Evolutionary conservation across 176 grass and related monocot species (phyloP), one percentile per base, ranked within the genome.

Genomic region (Oryza brachyantha): DNA sequence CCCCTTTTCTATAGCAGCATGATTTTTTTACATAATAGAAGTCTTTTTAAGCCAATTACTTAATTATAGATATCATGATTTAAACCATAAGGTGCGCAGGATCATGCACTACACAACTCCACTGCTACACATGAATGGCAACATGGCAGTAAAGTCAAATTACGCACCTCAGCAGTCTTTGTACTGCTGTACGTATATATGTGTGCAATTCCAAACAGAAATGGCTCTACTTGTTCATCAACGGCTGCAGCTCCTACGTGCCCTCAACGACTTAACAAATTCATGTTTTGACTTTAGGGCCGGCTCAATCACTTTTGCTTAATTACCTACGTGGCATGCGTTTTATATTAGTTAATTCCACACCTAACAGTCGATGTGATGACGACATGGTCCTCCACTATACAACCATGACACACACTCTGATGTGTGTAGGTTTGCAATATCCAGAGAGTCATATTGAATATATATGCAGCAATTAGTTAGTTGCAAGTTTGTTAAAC

Each of bases 221-320:
- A 50, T 55, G 21, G 50, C 50, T 3, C 16, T 12, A 25, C 78
- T 71, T 81, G 3, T 29, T 64, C 59, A 10, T 39, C 17, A 34
- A 41, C 21, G 43, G 19, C 80, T 66, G 22, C 61, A 32, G 54
- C 54, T 50, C 40, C 62, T n/a, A 50, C 57, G 31, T 72, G 39
- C 11, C 29, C 67, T 39, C 42, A 64, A 78, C 27, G 31, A 72
- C 7, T 17, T 32, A 72, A 13, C 1, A 17, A 17, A 5, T 3
- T 46, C 10, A 32, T 77, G 26, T 8, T 62, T 77, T 84, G 82
- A 84, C 82, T 62, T 62, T 70, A 0, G 7, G 1, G 65, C n/a
- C 36, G 1, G 65, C n/a, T 46, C 64, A 77, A 77, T 84, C 54
- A 29, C 68, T n/a, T n/a, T n/a, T n/a, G n/a, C 13, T 26, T 13